phyloP scores from a whole-genome alignment of 441 rosid genomes.

The Erodium texanum region DNA sequence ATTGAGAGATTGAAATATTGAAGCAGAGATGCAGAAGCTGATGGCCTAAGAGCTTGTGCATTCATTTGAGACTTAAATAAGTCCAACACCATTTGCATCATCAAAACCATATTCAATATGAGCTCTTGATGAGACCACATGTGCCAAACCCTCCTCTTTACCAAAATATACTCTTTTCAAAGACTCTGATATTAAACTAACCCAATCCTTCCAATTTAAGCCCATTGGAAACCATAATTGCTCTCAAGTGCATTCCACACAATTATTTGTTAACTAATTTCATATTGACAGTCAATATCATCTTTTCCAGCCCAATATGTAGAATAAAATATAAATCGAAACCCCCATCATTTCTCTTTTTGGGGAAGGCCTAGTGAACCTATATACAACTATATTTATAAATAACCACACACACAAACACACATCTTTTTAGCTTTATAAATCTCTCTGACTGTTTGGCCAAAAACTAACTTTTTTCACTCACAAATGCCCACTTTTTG shows the following conservation, averaged over 20 bases:
- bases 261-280: slow-evolving; percentile 10
- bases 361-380: not conserved
- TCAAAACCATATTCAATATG: not conserved
- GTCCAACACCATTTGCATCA: not conserved
- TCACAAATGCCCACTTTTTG: slow-evolving; percentile 29
- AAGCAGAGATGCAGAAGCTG: not conserved
- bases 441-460: slow-evolving; percentile 34
- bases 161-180: slow-evolving; percentile 2
- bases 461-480: slow-evolving; percentile 18
- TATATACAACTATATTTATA: no score
- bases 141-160: slow-evolving; percentile 15
- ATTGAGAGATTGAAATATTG: not conserved
- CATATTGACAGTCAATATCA: slow-evolving; percentile 25
- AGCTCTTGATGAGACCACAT: slow-evolving; percentile 20
- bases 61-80: no score
- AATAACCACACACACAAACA: not conserved
- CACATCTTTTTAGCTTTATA: slow-evolving; percentile 18
- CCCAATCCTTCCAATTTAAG: slow-evolving; percentile 7
- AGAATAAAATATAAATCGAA: slow-evolving; percentile 21
- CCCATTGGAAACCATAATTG: slow-evolving; percentile 26
- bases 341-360: slow-evolving; percentile 25
- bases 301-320: slow-evolving; percentile 2
- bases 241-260: slow-evolving; percentile 14
- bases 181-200: not conserved
- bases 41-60: not conserved